These are phyloP conservation scores for Phytophthora vignae DNA, from an alignment of 352 stramenopile species.

Conservation along the genomic window DNA sequence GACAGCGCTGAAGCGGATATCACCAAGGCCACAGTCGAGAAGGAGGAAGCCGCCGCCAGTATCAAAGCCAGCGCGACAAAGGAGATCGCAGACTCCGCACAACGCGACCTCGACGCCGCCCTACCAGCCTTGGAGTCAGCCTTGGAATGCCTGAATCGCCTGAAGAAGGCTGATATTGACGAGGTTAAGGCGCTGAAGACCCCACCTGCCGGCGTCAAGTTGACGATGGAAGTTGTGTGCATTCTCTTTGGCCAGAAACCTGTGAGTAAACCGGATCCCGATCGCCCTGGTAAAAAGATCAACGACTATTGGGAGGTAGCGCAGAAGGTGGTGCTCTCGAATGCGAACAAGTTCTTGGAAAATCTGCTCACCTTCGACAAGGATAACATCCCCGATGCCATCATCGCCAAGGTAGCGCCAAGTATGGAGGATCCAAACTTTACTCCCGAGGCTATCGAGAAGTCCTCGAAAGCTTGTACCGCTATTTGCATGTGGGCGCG, in stretches of 20 bases:
- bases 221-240: conserved; percentile 94
- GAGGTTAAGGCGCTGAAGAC: conserved; percentile 94
- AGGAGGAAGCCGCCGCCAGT: conserved; percentile 88
- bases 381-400: conserved; percentile 93
- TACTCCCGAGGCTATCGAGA: conserved; percentile 92
- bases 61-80: conserved; percentile 89
- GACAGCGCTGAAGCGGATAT: conserved; percentile 92
- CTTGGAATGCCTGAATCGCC: conserved; percentile 88
- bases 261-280: conserved; percentile 86
- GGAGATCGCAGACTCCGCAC: conserved; percentile 91
- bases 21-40: conserved; percentile 87
- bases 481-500: conserved; percentile 95
- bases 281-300: conserved; percentile 92
- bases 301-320: conserved; percentile 93
- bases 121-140: conserved; percentile 88
- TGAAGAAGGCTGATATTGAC: conserved; percentile 94
- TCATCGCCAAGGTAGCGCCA: conserved; percentile 81
- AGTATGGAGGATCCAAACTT: conserved; percentile 93
- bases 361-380: conserved; percentile 93
- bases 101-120: conserved; percentile 89
- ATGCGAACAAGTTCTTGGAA: conserved; percentile 94
- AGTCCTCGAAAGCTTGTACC: conserved; percentile 92
- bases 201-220: conserved; percentile 89
- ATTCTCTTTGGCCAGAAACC: conserved; percentile 93
- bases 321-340: conserved; percentile 91